Evolutionary conservation across 2,329 filamentous ascomycete species (phyloP), one percentile per base, ranked within the genome.

Genomic region (Colletotrichum limetticola): DNA sequence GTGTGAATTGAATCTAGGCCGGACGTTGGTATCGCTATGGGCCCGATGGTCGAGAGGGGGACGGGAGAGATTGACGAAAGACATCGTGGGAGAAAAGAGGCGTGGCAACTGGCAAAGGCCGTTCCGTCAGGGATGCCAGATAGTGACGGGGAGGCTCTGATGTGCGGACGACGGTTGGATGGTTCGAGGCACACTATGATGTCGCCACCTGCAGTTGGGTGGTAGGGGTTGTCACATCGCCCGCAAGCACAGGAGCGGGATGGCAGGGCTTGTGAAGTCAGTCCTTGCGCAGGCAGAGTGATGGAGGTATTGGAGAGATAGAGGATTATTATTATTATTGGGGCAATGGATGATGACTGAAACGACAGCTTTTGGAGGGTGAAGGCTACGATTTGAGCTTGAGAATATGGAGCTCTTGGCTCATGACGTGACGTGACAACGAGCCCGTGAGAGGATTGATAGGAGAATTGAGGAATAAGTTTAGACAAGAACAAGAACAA

Each of bases 1-100:
- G 66, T 84, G 83, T 1, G 86, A 86, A 79, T 89, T 87, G 79
- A 89, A 89, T 57, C 78, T 82, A 37, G 87, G 88, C 22, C 87
- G 85, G 46, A 74, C 74, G 30, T 80, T 78, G 16, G 74, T 53
- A 9, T 75, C 55, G 37, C 70, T 70, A 32, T 60, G 64, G 16
- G 66, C 32, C 65, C 42, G 42, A 30, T 74, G 56, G 37, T 74
- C 64, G 59, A 69, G 72, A 46, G 65, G 64, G 46, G 70, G 63
- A 9, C 70, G 69, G 26, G 72, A 69, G 28, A 74, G 65, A 4
- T 69, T 74, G 14, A 69, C 69, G 64, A 74, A 74, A 22, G 71
- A 68, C 71, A 74, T 74, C 24, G 68, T 63, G 71, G 64, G 42
- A 49, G 42, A 8, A 19, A n/a, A 22, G 42, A 49, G 53, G 42